These are phyloP conservation scores for Candida berthetii DNA, from an alignment of 805 yeast species.

Conservation along the genomic window DNA sequence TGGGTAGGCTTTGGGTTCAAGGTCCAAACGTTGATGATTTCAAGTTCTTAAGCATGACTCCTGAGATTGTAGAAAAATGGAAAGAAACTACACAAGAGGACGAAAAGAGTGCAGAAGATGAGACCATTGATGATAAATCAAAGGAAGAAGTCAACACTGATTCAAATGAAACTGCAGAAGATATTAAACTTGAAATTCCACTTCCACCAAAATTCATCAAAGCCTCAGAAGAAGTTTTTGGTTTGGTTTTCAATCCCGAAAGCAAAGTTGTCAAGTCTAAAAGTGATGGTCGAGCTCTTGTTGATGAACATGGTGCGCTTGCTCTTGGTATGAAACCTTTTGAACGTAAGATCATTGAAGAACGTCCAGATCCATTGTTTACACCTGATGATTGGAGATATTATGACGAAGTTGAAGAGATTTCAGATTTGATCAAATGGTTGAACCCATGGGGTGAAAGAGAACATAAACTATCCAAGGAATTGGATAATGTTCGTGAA, in stretches of 20 bases:
- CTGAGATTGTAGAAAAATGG: conserved; percentile 24
- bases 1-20: conserved; percentile 88
- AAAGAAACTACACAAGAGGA: conserved; percentile 15
- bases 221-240: conserved; percentile 13
- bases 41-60: conserved; percentile 23
- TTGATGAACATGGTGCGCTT: conserved; percentile 32
- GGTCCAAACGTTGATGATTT: conserved; percentile 64
- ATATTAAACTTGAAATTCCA: conserved; percentile 9
- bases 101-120: conserved; percentile 14
- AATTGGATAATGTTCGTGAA: conserved; percentile 45
- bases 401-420: conserved; percentile 54
- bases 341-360: conserved; percentile 65
- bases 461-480: conserved; percentile 62
- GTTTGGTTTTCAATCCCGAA: conserved; percentile 24
- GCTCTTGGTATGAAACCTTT: conserved; percentile 14
- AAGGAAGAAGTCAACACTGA: conserved; percentile 19
- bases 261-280: conserved; percentile 51
- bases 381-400: conserved; percentile 61
- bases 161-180: conserved; percentile 16
- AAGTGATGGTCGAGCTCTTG: conserved; percentile 29
- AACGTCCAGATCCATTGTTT: conserved; percentile 49
- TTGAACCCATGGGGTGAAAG: conserved; percentile 70
- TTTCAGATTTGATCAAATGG: conserved; percentile 55
- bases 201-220: conserved; percentile 17
- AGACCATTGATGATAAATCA: conserved; percentile 10